Evolutionary conservation across 2,329 filamentous ascomycete genomes (phyloP).

Genomic region (Venturia asperata): DNA sequence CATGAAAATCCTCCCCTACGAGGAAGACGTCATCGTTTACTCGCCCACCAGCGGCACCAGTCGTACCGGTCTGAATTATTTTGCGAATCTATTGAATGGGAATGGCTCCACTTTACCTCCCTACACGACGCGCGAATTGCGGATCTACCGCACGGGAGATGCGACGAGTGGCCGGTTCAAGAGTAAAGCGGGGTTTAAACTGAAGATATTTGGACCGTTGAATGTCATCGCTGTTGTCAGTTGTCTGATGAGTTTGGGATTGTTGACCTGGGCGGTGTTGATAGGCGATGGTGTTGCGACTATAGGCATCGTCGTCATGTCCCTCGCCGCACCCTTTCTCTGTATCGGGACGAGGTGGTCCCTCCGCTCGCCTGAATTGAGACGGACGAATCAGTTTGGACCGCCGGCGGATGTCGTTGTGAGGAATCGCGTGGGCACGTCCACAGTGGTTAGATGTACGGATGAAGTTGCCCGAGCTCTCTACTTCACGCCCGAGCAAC

Average conservation of each 20-base stretch:
- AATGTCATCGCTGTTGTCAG: conserved; percentile 8
- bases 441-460: background rate
- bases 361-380: background rate
- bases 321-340: background rate
- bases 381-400: background rate
- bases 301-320: conserved; percentile 6
- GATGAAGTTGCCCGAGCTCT: conserved; percentile 1
- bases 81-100: conserved; percentile 5
- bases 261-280: conserved; percentile 1
- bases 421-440: background rate
- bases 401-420: conserved; percentile 5
- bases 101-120: background rate
- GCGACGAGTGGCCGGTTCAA: background rate
- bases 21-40: conserved; percentile 1
- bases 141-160: background rate
- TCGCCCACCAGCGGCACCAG: background rate
- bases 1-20: background rate
- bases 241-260: background rate
- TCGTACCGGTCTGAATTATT: background rate
- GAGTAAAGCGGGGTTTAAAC: background rate
- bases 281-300: conserved; percentile 6
- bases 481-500: conserved; percentile 2
- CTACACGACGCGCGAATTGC: background rate
- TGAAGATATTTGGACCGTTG: conserved; percentile 5
- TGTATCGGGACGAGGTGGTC: background rate